phyloP scores from a whole-genome alignment of 176 grass and related monocot species.

The Carex littledalei region DNA sequence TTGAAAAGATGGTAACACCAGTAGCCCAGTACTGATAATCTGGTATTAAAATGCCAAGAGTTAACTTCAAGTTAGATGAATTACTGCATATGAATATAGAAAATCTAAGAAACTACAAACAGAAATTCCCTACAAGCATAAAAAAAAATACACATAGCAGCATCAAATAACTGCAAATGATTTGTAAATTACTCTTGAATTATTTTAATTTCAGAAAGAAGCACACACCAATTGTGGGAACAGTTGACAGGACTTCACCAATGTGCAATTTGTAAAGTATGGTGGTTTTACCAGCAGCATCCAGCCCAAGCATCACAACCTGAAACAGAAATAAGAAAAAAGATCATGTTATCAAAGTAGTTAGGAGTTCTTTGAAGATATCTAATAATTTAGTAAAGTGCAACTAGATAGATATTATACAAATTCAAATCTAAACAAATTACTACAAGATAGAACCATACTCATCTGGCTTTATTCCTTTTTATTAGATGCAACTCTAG shows the following conservation, averaged over 20 bases:
- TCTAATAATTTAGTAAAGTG: neutral
- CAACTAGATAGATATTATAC: neutral
- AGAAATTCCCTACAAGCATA: neutral
- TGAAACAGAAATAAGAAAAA: slow-evolving; percentile 25
- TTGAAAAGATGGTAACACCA: neutral
- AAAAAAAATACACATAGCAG: neutral
- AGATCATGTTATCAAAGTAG: neutral
- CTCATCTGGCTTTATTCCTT: neutral
- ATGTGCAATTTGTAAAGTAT: slow-evolving; percentile 97
- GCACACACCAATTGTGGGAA: slow-evolving; percentile 75
- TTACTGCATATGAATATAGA: neutral
- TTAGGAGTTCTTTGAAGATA: neutral
- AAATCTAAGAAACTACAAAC: neutral
- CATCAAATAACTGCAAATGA: neutral
- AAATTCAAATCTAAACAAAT: neutral
- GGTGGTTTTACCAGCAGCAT: slow-evolving; percentile 95
- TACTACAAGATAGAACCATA: neutral
- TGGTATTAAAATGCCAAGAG: neutral
- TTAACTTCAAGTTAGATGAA: neutral
- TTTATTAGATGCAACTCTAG: neutral
- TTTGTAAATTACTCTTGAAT: neutral
- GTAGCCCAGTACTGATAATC: neutral
- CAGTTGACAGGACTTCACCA: slow-evolving; percentile 89
- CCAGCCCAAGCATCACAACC: slow-evolving; percentile 97
- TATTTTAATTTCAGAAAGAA: slow-evolving; percentile 8